Percentiles rank a stretch among this genome's conserved stretches.
These are phyloP conservation scores for Colletotrichum sp. DNA, from an alignment of 2,329 filamentous ascomycete species.

Conservation along the genomic window DNA sequence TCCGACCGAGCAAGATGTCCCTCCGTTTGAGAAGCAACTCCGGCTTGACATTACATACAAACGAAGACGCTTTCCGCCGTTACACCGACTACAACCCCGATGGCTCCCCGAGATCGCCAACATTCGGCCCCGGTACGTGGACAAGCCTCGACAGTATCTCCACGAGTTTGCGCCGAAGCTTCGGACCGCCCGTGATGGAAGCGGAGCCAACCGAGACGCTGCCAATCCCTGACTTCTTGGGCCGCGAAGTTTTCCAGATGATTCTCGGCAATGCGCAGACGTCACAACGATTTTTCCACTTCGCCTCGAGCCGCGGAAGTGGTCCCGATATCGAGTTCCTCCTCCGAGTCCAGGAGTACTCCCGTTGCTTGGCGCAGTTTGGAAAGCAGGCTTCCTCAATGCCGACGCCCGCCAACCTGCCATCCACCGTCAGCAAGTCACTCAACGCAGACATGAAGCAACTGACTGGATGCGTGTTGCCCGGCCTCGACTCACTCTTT, in stretches of 20 bases:
- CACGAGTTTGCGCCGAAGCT: slow-evolving; percentile 14
- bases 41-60: slow-evolving; percentile 49
- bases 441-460: slow-evolving; percentile 53
- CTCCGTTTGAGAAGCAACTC: slow-evolving; percentile 48
- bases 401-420: slow-evolving; percentile 48
- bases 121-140: slow-evolving; percentile 19
- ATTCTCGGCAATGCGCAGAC: slow-evolving; percentile 54
- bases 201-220: slow-evolving; percentile 13
- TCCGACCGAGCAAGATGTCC: slow-evolving; percentile 26
- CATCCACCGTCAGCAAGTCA: slow-evolving; percentile 40
- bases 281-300: slow-evolving; percentile 50
- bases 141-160: slow-evolving; percentile 24
- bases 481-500: slow-evolving; percentile 50
- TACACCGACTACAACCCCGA: slow-evolving; percentile 51
- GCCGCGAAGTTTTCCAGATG: slow-evolving; percentile 53
- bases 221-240: slow-evolving; percentile 51
- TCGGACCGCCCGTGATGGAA: neutral
- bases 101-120: slow-evolving; percentile 35
- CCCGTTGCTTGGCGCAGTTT: slow-evolving; percentile 47
- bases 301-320: slow-evolving; percentile 51
- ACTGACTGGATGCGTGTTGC: slow-evolving; percentile 47
- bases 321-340: slow-evolving; percentile 58
- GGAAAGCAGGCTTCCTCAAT: slow-evolving; percentile 42
- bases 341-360: slow-evolving; percentile 54
- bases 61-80: slow-evolving; percentile 46